These are phyloP conservation scores for Colletotrichum navitas DNA, from an alignment of 2,329 filamentous ascomycete species.

Conservation along the genomic window DNA sequence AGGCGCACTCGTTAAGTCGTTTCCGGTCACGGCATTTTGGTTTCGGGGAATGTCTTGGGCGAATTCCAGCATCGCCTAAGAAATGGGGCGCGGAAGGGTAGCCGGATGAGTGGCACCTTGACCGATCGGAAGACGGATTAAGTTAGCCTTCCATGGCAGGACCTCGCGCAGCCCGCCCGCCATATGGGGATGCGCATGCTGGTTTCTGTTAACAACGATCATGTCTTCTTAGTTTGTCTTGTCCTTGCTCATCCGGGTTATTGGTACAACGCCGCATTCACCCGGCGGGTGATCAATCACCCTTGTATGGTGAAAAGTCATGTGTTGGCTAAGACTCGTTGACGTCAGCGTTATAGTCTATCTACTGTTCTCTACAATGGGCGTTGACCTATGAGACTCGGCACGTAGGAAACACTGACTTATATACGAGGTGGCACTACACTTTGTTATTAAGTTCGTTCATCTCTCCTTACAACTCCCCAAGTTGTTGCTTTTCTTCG, in stretches of 20 bases:
- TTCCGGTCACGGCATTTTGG: background rate
- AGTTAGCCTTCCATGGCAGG: background rate
- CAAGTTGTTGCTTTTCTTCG: too few species aligned
- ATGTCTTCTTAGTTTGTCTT: background rate
- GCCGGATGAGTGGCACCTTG: background rate
- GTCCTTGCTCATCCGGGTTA: background rate
- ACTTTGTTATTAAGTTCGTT: too few species aligned
- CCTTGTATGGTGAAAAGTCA: background rate
- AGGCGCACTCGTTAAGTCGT: background rate
- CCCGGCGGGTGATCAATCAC: background rate
- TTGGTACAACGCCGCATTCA: background rate
- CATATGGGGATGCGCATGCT: too few species aligned
- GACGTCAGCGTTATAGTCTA: background rate
- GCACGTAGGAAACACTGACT: too few species aligned
- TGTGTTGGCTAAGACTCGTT: background rate
- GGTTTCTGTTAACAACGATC: too few species aligned
- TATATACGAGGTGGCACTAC: too few species aligned
- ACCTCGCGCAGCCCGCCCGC: background rate
- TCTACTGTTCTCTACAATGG: background rate
- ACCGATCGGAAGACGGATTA: background rate
- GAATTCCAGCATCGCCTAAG: too few species aligned
- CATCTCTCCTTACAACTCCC: too few species aligned
- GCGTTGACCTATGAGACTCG: background rate
- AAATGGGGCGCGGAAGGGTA: background rate
- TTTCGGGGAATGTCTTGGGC: constrained; percentile 2